Evolutionary conservation across 139 green algal species (phyloP).

Genomic region (Marvania coccoides): DNA sequence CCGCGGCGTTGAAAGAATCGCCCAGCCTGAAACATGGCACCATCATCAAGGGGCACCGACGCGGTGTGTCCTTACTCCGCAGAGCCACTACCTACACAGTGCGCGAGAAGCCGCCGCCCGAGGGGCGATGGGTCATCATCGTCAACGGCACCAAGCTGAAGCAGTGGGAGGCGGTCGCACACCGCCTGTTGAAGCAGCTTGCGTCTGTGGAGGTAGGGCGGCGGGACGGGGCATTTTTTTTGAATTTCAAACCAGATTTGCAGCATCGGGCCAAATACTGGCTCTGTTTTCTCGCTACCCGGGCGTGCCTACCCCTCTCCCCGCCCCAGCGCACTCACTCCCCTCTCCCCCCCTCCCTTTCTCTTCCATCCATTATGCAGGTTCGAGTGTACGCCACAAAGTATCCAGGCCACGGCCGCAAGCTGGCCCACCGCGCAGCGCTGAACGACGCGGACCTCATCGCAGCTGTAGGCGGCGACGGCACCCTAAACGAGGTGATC

Average conservation of each 20-base stretch:
- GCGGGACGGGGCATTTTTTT: neutral
- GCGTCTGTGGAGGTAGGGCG: neutral
- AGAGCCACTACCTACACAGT: neutral
- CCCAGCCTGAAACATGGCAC: neutral
- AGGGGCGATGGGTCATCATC: slow-evolving; percentile 2
- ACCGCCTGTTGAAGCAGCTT: slow-evolving; percentile 1
- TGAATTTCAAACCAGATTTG: no score
- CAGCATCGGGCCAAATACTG: no score
- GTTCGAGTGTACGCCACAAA: neutral
- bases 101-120: neutral
- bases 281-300: no score
- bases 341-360: no score
- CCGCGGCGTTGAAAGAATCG: no score
- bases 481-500: slow-evolving; percentile 3
- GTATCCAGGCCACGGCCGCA: neutral
- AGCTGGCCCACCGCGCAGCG: neutral
- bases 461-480: neutral
- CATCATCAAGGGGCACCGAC: neutral
- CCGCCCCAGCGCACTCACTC: neutral
- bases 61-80: neutral
- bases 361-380: no score
- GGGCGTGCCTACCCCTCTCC: neutral
- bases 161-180: neutral
- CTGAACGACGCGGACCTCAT: neutral
- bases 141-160: slow-evolving; percentile 4